A percentile compares a stretch with the other conserved stretches of the same genome.
phyloP scores from a whole-genome alignment of 257 asterid genomes.

The Plantago elongata region DNA sequence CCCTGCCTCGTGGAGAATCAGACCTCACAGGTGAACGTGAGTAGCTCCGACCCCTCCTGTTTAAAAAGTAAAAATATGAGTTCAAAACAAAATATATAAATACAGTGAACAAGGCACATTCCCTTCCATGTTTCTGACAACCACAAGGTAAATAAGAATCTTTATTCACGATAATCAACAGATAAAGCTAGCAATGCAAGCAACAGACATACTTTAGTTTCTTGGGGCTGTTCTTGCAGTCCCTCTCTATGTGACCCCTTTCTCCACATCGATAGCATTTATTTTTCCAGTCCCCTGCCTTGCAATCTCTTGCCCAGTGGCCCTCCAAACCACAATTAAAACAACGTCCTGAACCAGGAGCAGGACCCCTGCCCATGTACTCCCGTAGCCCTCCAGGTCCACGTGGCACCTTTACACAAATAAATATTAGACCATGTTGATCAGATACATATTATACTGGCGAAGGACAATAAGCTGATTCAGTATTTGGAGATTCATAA shows the following conservation, averaged over 20 bases:
- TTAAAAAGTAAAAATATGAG: not conserved
- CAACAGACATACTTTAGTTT: slow-evolving; percentile 38
- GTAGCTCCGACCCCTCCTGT: slow-evolving; percentile 23
- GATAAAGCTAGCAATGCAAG: not conserved
- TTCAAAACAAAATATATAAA: not conserved
- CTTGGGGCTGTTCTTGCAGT: slow-evolving; percentile 64
- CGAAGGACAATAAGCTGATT: too few species aligned
- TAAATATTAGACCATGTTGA: not conserved
- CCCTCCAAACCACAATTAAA: slow-evolving; percentile 78
- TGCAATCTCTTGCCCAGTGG: slow-evolving; percentile 83
- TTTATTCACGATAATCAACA: not conserved
- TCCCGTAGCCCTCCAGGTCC: slow-evolving; percentile 69
- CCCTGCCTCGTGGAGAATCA: slow-evolving; percentile 52
- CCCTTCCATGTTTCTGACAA: too few species aligned
- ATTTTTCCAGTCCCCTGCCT: slow-evolving; percentile 77
- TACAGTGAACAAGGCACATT: too few species aligned
- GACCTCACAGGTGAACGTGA: slow-evolving; percentile 54
- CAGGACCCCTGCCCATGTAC: slow-evolving; percentile 53
- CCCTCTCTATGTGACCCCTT: slow-evolving; percentile 66
- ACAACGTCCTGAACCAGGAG: slow-evolving; percentile 80
- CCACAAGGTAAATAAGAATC: not conserved
- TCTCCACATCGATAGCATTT: slow-evolving; percentile 72
- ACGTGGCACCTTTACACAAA: slow-evolving; percentile 48
- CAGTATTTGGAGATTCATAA: too few species aligned
- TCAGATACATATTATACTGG: not conserved